These are phyloP conservation scores for Alternaria novae-zelandiae DNA, from an alignment of 2,329 filamentous ascomycete species.

Conservation along the genomic window DNA sequence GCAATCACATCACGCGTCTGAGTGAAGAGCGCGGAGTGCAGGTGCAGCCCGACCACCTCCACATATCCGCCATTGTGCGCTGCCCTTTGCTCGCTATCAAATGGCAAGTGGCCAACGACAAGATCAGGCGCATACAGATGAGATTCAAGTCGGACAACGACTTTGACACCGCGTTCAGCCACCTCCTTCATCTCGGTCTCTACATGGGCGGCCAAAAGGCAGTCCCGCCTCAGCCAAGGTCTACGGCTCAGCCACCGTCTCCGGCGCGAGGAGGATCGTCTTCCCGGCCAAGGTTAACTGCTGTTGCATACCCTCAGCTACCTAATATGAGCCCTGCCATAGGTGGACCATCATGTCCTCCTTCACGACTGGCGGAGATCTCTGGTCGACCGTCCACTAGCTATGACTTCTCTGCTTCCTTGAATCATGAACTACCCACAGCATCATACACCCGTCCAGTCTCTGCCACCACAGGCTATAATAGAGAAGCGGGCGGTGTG, in stretches of 20 bases:
- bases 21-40: slow-evolving; percentile 34
- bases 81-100: slow-evolving; percentile 50
- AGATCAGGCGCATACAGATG: slow-evolving; percentile 54
- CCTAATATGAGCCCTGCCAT: background rate
- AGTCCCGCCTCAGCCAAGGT: slow-evolving; percentile 15
- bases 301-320: background rate
- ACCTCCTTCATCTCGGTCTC: slow-evolving; percentile 44
- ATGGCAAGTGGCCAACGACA: slow-evolving; percentile 46
- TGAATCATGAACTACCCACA: slow-evolving; percentile 19
- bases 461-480: slow-evolving; percentile 20
- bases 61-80: slow-evolving; percentile 53
- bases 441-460: slow-evolving; percentile 17
- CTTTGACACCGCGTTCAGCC: slow-evolving; percentile 41
- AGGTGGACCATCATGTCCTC: slow-evolving; percentile 30
- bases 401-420: slow-evolving; percentile 10
- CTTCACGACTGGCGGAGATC: slow-evolving; percentile 35
- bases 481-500: background rate
- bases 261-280: background rate
- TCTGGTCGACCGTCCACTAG: slow-evolving; percentile 33
- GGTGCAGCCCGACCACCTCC: slow-evolving; percentile 49
- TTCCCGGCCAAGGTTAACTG: background rate
- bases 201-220: slow-evolving; percentile 29
- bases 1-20: slow-evolving; percentile 22
- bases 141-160: slow-evolving; percentile 50
- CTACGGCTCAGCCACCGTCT: slow-evolving; percentile 13